These are phyloP conservation scores for Candida ovalis DNA, from an alignment of 805 yeast species.

Conservation along the genomic window DNA sequence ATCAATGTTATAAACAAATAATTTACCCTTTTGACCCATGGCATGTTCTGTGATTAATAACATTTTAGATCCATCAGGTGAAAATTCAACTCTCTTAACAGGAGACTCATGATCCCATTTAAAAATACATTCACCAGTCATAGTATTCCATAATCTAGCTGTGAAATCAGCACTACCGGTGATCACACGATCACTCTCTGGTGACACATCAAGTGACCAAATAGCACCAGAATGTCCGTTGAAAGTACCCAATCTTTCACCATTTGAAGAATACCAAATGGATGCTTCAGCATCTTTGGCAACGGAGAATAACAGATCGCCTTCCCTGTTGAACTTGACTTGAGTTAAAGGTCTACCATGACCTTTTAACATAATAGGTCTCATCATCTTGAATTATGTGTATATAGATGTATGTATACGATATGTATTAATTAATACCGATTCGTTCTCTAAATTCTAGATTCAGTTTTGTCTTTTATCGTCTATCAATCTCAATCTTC, in stretches of 20 bases:
- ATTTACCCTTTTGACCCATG: slow-evolving; percentile 83
- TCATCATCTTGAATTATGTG: slow-evolving; percentile 37
- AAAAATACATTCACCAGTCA: slow-evolving; percentile 70
- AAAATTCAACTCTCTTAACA: slow-evolving; percentile 86
- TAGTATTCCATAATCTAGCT: slow-evolving; percentile 79
- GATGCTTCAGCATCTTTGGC: slow-evolving; percentile 89
- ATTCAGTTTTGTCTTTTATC: neutral
- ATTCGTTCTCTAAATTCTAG: neutral
- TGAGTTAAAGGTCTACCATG: slow-evolving; percentile 98
- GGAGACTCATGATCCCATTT: slow-evolving; percentile 78
- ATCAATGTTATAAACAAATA: slow-evolving; percentile 61
- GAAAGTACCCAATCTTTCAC: slow-evolving; percentile 94
- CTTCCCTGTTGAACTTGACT: slow-evolving; percentile 92
- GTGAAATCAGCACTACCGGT: slow-evolving; percentile 92
- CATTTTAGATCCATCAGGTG: slow-evolving; percentile 64
- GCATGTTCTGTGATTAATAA: slow-evolving; percentile 85
- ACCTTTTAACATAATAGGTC: slow-evolving; percentile 77
- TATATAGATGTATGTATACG: neutral
- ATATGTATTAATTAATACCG: neutral
- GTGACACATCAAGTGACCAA: slow-evolving; percentile 88
- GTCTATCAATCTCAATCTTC: neutral
- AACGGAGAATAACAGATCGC: slow-evolving; percentile 87
- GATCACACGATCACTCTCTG: slow-evolving; percentile 59
- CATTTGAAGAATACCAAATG: slow-evolving; percentile 92
- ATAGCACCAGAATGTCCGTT: slow-evolving; percentile 89